These are phyloP conservation scores for Oryza glaberrima DNA, from an alignment of 176 grass and related monocot species.

Conservation along the genomic window DNA sequence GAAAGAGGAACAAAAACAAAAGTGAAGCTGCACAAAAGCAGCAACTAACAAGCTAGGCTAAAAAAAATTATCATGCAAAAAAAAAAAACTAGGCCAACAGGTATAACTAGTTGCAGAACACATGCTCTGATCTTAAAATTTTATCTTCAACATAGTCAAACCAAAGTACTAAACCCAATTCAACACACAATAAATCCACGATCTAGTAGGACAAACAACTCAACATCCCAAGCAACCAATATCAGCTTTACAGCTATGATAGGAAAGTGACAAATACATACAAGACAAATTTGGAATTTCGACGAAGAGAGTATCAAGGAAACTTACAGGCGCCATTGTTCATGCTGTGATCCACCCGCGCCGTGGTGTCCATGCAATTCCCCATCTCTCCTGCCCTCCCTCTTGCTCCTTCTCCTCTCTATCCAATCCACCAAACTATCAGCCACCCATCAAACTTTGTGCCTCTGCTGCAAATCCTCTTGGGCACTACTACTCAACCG, in stretches of 20 bases:
- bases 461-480: not conserved
- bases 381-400: constrained; percentile 57
- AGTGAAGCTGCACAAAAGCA: constrained; percentile 1
- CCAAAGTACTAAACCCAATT: not conserved
- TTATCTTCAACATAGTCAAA: not conserved
- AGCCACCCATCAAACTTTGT: constrained; percentile 36
- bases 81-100: not conserved
- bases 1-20: constrained; percentile 13
- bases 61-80: not conserved
- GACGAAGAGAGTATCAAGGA: not conserved
- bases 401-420: not conserved
- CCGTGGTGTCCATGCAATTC: constrained; percentile 69
- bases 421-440: constrained; percentile 38
- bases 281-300: constrained; percentile 8
- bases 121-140: not conserved
- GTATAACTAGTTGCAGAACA: not conserved
- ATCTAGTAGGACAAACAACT: too few species aligned
- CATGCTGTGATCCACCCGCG: constrained; percentile 60
- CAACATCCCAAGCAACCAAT: not conserved
- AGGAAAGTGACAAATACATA: constrained; percentile 34
- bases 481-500: not conserved
- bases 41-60: not conserved
- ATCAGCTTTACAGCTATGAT: not conserved
- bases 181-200: not conserved
- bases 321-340: constrained; percentile 77